Conservation (phyloP, 805 yeast genomes). For the Zygoascus biomembranicola region DNA sequence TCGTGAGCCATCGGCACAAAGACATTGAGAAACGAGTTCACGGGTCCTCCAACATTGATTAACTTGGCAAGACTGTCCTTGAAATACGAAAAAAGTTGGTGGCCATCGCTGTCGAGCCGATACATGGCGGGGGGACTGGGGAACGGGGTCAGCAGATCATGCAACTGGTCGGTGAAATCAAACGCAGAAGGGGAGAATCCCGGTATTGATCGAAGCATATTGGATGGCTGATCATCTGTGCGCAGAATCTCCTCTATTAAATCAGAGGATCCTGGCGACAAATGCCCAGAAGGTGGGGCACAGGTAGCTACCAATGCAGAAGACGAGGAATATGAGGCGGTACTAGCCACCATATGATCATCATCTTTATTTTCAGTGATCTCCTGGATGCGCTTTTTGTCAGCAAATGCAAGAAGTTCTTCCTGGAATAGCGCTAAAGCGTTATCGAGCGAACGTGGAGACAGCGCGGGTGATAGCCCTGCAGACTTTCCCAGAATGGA, state of each 20-base stretch:
- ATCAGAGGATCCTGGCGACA: not conserved
- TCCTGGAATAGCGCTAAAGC: not conserved
- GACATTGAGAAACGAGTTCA: slow-evolving; percentile 44
- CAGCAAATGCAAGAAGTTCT: not conserved
- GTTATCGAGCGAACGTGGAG: not conserved
- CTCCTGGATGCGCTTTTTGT: not conserved
- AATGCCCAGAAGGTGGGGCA: not conserved
- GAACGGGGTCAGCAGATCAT: not conserved
- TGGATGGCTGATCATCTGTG: not conserved
- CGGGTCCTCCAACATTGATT: slow-evolving; percentile 39
- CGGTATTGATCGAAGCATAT: not conserved
- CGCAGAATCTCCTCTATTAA: not conserved
- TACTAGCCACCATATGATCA: not conserved
- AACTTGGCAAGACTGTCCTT: slow-evolving; percentile 32
- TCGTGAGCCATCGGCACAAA: slow-evolving; percentile 45
- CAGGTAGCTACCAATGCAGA: not conserved
- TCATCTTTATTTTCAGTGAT: not conserved
- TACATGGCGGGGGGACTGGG: not conserved
- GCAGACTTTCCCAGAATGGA: not conserved
- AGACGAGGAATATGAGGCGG: not conserved
- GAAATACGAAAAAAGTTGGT: slow-evolving; percentile 42
- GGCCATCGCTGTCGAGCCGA: slow-evolving; percentile 37
- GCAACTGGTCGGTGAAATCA: not conserved
- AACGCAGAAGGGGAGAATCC: slow-evolving; percentile 1
- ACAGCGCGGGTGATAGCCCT: not conserved